Percentiles rank a stretch among this genome's conserved stretches.
Conservation (phyloP, 2,329 filamentous ascomycete genomes). For the Ramichloridium luteum region DNA sequence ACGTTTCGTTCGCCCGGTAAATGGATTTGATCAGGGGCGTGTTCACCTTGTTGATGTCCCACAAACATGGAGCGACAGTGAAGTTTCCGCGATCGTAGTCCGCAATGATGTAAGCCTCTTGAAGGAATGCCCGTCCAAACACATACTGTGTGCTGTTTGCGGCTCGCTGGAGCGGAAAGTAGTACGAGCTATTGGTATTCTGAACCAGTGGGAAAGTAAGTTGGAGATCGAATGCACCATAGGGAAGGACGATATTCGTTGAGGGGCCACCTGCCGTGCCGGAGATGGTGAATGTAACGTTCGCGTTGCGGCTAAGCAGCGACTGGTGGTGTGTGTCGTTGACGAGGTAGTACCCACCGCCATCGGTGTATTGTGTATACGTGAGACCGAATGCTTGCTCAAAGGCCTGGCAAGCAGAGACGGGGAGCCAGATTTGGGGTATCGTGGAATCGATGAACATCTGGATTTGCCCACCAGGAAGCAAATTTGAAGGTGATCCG, state of each 20-base stretch:
- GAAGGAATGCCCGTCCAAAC: constrained; percentile 26
- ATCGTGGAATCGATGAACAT: constrained; percentile 53
- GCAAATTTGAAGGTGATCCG: constrained; percentile 14
- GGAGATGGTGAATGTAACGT: constrained; percentile 25
- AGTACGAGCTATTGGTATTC: constrained; percentile 19
- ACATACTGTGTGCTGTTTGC: constrained; percentile 25
- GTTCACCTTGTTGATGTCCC: constrained; percentile 17
- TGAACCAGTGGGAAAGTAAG: constrained; percentile 19
- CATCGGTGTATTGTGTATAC: constrained; percentile 18
- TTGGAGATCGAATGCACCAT: constrained; percentile 25
- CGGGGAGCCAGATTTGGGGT: constrained; percentile 52
- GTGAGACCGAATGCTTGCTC: constrained; percentile 26
- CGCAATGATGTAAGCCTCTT: constrained; percentile 28
- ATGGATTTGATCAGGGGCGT: constrained; percentile 19
- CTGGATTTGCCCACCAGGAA: constrained; percentile 20
- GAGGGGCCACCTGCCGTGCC: constrained; percentile 14
- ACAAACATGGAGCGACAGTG: constrained; percentile 25
- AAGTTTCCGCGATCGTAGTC: constrained; percentile 28
- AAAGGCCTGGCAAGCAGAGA: constrained; percentile 26
- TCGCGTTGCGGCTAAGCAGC: constrained; percentile 18
- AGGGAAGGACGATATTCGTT: constrained; percentile 26
- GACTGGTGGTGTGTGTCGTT: constrained; percentile 21
- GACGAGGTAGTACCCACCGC: constrained; percentile 22
- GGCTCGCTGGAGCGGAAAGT: constrained; percentile 26
- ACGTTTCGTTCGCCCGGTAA: constrained; percentile 15